Percentiles rank a stretch among this genome's conserved stretches.
phyloP scores from a whole-genome alignment of 805 yeast genomes.

The Candida rishiriensis region DNA sequence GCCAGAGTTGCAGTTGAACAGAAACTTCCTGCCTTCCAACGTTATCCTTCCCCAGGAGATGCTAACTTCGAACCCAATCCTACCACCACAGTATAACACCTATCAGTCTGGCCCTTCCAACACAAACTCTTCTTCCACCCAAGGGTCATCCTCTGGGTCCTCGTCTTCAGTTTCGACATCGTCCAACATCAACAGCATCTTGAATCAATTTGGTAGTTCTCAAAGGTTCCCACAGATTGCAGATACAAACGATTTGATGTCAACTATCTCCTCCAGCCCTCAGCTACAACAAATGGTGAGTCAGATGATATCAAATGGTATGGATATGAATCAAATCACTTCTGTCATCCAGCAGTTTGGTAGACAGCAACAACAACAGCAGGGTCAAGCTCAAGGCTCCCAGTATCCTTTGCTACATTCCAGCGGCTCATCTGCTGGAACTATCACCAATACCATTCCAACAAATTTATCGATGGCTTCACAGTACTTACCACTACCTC shows the following conservation, averaged over 20 bases:
- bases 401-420: constrained; percentile 5
- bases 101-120: constrained; percentile 8
- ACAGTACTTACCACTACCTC: constrained; percentile 48
- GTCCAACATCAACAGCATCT: background rate
- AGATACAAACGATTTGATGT: constrained; percentile 19
- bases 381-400: constrained; percentile 9
- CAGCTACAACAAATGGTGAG: constrained; percentile 31
- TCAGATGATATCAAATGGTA: constrained; percentile 33
- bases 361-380: constrained; percentile 16
- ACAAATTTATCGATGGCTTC: constrained; percentile 50
- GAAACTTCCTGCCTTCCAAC: constrained; percentile 48
- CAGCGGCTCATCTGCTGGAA: background rate
- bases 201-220: constrained; percentile 11
- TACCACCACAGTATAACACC: constrained; percentile 23
- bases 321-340: constrained; percentile 31
- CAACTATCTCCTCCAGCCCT: constrained; percentile 26
- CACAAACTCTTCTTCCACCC: background rate
- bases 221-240: constrained; percentile 14
- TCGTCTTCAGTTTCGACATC: constrained; percentile 2
- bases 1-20: constrained; percentile 39
- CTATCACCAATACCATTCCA: constrained; percentile 33
- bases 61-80: constrained; percentile 20
- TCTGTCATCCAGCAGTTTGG: constrained; percentile 26
- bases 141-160: background rate
- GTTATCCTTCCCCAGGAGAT: constrained; percentile 55